Base-by-base conservation (phyloP, 2,329 filamentous ascomycete species). In the Pseudogymnoascus sp. region DNA sequence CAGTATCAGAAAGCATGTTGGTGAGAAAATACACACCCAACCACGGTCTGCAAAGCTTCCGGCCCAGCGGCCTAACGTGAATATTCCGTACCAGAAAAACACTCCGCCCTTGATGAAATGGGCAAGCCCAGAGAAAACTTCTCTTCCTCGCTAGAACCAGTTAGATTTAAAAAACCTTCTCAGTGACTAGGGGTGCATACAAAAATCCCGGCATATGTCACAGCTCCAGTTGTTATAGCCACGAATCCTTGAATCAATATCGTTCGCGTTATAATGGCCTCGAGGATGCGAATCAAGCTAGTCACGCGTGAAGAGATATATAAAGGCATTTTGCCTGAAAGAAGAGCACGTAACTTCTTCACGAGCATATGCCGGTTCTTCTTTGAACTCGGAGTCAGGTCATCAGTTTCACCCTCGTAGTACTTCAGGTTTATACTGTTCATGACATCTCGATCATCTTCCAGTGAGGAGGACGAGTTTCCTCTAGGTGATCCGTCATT, bases 91-190 rank as follows among this genome's bases (percentile, higher is more conserved):
- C 86, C 89, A 92, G 76, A 96, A 90, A 78, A 97, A 96, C 61
- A 96, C 88, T 4, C 89, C 90, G 58, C 92, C 92, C 72, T 96
- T 97, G 74, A 96, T 85, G 78, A 90, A 95, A 71, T 96, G 92
- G 9, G 92, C 92, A 38, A 96, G 78, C 2, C 92, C 90, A 67
- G 86, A 91, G 77, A 92, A 95, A 62, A 97, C 78, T 2, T 79
- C 79, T 20, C 74, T 73, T 4, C 83, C 87, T 72, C 88, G 86
- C 88, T 92, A 66, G 18, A 36, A 9, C 3, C 22, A 0, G 43
- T 50, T 30, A 20, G 39, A 33, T 54, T 25, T 36, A 25, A 4
- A 16, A 6, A 33, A 28, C 25, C 33, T 11, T 7, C 18, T 35
- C 43, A 25, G 20, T 8, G 41, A n/a, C 39, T 47, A 33, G 7